phyloP scores from a whole-genome alignment of 1,284 basidiomycete species.

The Cryptococcus amylolentus region DNA sequence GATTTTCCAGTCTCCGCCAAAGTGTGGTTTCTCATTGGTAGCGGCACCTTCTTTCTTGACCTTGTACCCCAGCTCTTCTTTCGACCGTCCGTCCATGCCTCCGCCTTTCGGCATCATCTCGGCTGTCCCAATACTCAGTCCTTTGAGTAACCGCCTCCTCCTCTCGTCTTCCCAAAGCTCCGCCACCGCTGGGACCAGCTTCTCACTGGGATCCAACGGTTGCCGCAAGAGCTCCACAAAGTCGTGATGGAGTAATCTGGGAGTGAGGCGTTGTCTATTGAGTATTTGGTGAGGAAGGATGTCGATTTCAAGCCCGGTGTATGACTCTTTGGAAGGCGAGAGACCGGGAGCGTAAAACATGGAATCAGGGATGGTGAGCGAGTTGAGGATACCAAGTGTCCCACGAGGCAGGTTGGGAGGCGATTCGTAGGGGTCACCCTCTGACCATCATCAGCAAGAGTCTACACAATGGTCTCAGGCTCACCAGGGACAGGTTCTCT shows the following conservation, averaged over 20 bases:
- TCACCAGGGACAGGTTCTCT: constrained; percentile 53
- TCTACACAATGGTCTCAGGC: constrained; percentile 9
- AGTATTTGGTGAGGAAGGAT: constrained; percentile 75
- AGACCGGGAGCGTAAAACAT: constrained; percentile 38
- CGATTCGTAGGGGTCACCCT: constrained; percentile 35
- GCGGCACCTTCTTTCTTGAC: constrained; percentile 8
- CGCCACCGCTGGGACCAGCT: constrained; percentile 78
- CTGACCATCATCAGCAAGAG: constrained; percentile 14
- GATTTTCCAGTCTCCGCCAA: constrained; percentile 49
- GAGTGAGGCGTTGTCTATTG: constrained; percentile 66
- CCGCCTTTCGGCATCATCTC: constrained; percentile 46
- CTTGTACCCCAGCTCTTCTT: constrained; percentile 43
- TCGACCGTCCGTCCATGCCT: constrained; percentile 40
- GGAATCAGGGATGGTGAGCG: constrained; percentile 26
- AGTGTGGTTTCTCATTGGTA: constrained; percentile 9
- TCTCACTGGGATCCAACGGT: constrained; percentile 59
- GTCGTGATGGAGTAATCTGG: constrained; percentile 71
- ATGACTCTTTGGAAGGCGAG: constrained; percentile 65
- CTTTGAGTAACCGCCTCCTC: constrained; percentile 61
- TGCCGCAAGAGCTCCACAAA: constrained; percentile 60
- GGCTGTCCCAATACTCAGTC: constrained; percentile 44
- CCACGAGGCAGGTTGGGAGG: constrained; percentile 14
- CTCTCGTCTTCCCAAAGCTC: constrained; percentile 96
- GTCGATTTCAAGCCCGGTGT: constrained; percentile 77
- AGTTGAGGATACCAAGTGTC: constrained; percentile 27